Percentiles rank a stretch among this genome's conserved stretches.
phyloP scores from a whole-genome alignment of 495 filamentous ascomycete genomes.

The Tuber brumale region DNA sequence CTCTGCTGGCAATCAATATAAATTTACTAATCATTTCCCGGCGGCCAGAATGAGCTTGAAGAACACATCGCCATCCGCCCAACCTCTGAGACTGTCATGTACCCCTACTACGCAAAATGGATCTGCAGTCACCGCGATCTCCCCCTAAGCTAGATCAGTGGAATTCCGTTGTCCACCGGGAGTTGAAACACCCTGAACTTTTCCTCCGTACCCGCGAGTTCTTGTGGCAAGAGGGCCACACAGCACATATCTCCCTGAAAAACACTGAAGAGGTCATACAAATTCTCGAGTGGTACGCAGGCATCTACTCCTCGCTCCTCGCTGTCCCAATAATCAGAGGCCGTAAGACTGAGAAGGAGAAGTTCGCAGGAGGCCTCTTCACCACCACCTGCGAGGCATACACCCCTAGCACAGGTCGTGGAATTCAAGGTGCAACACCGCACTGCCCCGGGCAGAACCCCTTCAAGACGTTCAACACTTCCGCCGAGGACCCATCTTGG shows the following conservation, averaged over 20 bases:
- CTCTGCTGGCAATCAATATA: constrained; percentile 29
- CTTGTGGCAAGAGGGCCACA: constrained; percentile 98
- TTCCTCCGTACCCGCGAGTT: constrained; percentile 92
- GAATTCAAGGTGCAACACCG: constrained; percentile 91
- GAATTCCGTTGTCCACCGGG: constrained; percentile 97
- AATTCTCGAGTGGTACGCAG: constrained; percentile 85
- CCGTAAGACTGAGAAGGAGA: constrained; percentile 86
- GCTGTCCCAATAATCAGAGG: constrained; percentile 90
- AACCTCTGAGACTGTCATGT: constrained; percentile 92
- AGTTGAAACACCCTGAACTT: constrained; percentile 94
- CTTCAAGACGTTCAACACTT: constrained; percentile 96
- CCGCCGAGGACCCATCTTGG: constrained; percentile 78
- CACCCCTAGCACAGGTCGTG: constrained; percentile 86
- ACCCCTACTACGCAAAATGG: constrained; percentile 92
- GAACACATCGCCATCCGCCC: constrained; percentile 93
- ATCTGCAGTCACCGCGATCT: constrained; percentile 91
- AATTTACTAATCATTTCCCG: constrained; percentile 40
- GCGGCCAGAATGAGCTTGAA: constrained; percentile 82
- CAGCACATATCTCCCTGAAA: constrained; percentile 76
- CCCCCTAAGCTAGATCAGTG: constrained; percentile 87
- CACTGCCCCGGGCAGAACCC: constrained; percentile 96
- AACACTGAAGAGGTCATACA: constrained; percentile 76
- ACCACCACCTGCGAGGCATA: constrained; percentile 94
- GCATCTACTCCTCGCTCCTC: constrained; percentile 83
- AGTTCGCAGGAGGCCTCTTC: constrained; percentile 92